phyloP scores from a whole-genome alignment of 352 stramenopile species.

The Halophytophthora polymorphica region DNA sequence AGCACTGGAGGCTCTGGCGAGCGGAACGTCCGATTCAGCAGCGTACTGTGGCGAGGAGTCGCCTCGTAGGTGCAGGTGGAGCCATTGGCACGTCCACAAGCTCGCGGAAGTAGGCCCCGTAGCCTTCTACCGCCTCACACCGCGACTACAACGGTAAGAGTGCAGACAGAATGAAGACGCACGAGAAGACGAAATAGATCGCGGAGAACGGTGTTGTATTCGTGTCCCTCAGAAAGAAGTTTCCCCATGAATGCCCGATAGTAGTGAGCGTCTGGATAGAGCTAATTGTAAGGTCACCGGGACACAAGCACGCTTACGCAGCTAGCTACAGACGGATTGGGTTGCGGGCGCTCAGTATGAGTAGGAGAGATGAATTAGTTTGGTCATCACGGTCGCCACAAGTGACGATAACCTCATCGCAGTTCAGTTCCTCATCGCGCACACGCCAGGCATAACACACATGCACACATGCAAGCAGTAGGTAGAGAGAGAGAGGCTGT shows the following conservation, averaged over 20 bases:
- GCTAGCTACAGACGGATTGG: constrained; percentile 5
- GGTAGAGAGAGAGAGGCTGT: constrained; percentile 29
- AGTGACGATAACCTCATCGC: constrained; percentile 13
- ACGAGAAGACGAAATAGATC: background rate
- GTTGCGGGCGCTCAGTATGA: constrained; percentile 53
- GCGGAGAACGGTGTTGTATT: too few species aligned
- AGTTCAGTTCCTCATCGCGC: constrained; percentile 42
- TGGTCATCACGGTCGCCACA: constrained; percentile 46
- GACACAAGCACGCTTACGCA: too few species aligned
- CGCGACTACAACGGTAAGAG: constrained; percentile 3
- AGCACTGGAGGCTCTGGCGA: constrained; percentile 26
- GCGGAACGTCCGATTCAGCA: constrained; percentile 1
- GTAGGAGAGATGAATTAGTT: constrained; percentile 69
- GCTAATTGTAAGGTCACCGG: too few species aligned
- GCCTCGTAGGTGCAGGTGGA: constrained; percentile 20
- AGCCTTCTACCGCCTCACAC: constrained; percentile 8
- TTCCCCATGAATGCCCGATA: background rate
- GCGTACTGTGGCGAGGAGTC: background rate
- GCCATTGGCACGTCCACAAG: constrained; percentile 13
- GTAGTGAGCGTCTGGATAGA: background rate
- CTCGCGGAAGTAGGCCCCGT: constrained; percentile 9
- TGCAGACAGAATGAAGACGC: background rate
- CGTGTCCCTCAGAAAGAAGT: background rate
- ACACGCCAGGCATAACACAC: constrained; percentile 4
- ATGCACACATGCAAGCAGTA: constrained; percentile 9